These are phyloP conservation scores for Neoboletus subvelutipes DNA, from an alignment of 768 basidiomycete genomes.

Conservation along the genomic window DNA sequence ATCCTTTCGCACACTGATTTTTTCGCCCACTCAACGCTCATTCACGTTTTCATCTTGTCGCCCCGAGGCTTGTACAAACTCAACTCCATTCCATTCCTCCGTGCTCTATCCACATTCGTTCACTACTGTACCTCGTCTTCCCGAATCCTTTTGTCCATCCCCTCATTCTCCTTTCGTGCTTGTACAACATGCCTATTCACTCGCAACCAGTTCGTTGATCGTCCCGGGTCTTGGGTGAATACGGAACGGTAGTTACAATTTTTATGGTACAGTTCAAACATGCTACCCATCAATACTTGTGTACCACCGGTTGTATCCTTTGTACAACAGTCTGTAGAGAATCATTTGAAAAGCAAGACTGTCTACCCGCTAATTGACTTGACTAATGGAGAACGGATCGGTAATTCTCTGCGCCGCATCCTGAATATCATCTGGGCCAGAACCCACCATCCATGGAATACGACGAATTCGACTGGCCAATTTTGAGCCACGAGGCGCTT, in stretches of 20 bases:
- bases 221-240: constrained; percentile 1
- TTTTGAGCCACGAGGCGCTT: too few species aligned
- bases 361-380: too few species aligned
- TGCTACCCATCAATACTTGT: constrained; percentile 16
- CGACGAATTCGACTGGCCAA: constrained; percentile 23
- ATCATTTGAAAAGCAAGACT: constrained; percentile 19
- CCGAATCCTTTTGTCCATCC: not conserved
- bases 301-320: constrained; percentile 19
- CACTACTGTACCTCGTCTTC: not conserved
- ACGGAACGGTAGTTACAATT: constrained; percentile 13
- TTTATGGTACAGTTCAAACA: constrained; percentile 17
- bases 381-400: constrained; percentile 5
- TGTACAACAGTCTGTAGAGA: constrained; percentile 26
- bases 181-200: constrained; percentile 16
- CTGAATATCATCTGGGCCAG: constrained; percentile 11
- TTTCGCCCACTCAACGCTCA: constrained; percentile 1
- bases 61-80: constrained; percentile 11
- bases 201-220: constrained; percentile 13
- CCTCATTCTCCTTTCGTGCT: constrained; percentile 2
- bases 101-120: constrained; percentile 1
- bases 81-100: not conserved
- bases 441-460: constrained; percentile 28
- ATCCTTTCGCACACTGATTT: not conserved
- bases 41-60: not conserved
- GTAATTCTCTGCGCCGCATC: too few species aligned